A percentile compares a stretch with the other conserved stretches of the same genome.
Evolutionary conservation across 2,329 filamentous ascomycete species (phyloP).

Genomic region (Blastomyces parvus): DNA sequence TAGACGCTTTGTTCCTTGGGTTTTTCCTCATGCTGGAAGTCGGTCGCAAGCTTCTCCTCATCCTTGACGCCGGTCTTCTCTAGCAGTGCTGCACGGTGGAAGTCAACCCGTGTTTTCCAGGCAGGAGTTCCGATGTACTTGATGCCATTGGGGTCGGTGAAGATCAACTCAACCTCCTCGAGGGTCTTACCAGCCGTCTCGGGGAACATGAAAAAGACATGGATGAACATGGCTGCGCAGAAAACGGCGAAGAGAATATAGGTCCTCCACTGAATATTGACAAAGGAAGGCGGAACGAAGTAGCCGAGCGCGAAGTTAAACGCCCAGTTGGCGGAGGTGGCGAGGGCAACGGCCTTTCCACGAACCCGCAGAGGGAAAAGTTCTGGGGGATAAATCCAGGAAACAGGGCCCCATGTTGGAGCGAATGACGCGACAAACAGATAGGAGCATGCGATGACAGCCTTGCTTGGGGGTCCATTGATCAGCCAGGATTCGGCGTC

Average conservation of each 20-base stretch:
- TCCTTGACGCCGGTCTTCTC: slow-evolving; percentile 25
- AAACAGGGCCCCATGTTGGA: slow-evolving; percentile 52
- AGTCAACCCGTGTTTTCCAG: slow-evolving; percentile 31
- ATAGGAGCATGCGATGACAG: slow-evolving; percentile 60
- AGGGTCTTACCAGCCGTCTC: slow-evolving; percentile 65
- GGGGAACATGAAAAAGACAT: slow-evolving; percentile 57
- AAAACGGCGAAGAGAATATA: slow-evolving; percentile 71
- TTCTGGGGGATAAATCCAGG: slow-evolving; percentile 53
- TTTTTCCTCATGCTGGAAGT: background rate
- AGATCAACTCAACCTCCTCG: slow-evolving; percentile 68
- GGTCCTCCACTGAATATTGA: slow-evolving; percentile 50
- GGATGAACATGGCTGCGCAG: slow-evolving; percentile 57
- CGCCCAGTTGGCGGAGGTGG: slow-evolving; percentile 54
- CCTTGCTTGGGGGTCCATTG: slow-evolving; percentile 42
- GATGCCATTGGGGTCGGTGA: slow-evolving; percentile 36
- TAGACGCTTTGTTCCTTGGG: background rate
- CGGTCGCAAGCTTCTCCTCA: slow-evolving; percentile 12
- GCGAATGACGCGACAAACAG: slow-evolving; percentile 63
- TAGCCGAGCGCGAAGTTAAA: slow-evolving; percentile 49
- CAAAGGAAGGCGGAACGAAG: slow-evolving; percentile 50
- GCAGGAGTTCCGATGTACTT: slow-evolving; percentile 30
- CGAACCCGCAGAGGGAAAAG: slow-evolving; percentile 54
- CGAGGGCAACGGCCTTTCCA: slow-evolving; percentile 53
- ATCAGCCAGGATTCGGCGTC: slow-evolving; percentile 33
- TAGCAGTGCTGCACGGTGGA: slow-evolving; percentile 22